Percentiles rank a stretch among this genome's conserved stretches.
These are phyloP conservation scores for Leptographium flavum DNA, from an alignment of 2,329 filamentous ascomycete species.

Conservation along the genomic window DNA sequence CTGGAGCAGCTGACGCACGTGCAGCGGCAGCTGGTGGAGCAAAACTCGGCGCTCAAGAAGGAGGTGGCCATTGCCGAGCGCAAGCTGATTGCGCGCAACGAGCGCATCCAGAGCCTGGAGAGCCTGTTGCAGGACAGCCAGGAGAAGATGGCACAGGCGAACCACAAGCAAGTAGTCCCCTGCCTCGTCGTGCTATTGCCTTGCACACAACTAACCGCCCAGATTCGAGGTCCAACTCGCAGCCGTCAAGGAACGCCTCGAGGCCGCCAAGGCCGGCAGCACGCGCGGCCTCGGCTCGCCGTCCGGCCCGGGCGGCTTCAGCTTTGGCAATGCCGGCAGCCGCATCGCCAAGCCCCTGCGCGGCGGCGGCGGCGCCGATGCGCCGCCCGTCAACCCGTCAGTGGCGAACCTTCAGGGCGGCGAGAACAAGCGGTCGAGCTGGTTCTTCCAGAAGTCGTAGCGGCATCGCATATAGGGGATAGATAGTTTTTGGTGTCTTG, in stretches of 20 bases:
- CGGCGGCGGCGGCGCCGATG: conserved; percentile 41
- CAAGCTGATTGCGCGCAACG: conserved; percentile 90
- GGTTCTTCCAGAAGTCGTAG: conserved; percentile 14
- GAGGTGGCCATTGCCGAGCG: conserved; percentile 97
- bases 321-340: conserved; percentile 49
- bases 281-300: conserved; percentile 66
- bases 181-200: background rate
- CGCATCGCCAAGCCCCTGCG: conserved; percentile 56
- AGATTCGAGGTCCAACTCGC: conserved; percentile 97
- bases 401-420: conserved; percentile 45
- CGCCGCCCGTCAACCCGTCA: conserved; percentile 34
- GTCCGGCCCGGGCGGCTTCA: conserved; percentile 51
- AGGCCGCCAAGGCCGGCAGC: conserved; percentile 83
- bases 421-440: conserved; percentile 53
- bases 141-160: conserved; percentile 93
- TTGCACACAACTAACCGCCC: conserved; percentile 10
- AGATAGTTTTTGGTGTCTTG: too few relatives aligned
- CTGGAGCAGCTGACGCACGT: conserved; percentile 95
- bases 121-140: conserved; percentile 88
- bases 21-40: conserved; percentile 92
- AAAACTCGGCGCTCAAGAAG: conserved; percentile 95
- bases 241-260: conserved; percentile 92
- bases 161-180: conserved; percentile 65
- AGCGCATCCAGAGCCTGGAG: conserved; percentile 91
- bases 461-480: too few relatives aligned